phyloP scores from a whole-genome alignment of 2,329 filamentous ascomycete genomes.

The Magnaporthiopsis poae region DNA sequence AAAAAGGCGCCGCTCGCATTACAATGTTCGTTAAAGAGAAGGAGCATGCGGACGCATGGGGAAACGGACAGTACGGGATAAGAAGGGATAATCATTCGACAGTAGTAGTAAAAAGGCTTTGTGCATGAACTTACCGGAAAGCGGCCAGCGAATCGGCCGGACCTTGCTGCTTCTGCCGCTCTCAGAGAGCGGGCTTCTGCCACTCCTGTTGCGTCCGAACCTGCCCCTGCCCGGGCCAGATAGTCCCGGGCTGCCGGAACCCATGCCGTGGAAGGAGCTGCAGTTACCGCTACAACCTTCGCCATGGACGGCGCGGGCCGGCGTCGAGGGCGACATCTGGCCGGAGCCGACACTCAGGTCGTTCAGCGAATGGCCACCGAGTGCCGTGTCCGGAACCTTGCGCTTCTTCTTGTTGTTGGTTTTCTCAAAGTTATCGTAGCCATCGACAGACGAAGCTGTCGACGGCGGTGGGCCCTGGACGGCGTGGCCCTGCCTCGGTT shows the following conservation, averaged over 20 bases:
- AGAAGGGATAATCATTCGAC: neutral
- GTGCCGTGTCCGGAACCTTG: conserved; percentile 72
- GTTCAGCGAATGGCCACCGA: conserved; percentile 32
- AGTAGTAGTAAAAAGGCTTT: neutral
- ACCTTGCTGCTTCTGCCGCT: conserved; percentile 40
- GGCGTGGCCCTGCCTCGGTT: conserved; percentile 27
- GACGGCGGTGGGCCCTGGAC: conserved; percentile 39
- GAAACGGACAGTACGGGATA: neutral
- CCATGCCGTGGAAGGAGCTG: conserved; percentile 29
- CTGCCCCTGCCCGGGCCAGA: conserved; percentile 78
- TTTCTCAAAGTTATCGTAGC: conserved; percentile 95
- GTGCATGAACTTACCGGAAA: conserved; percentile 32
- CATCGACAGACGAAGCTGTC: conserved; percentile 63
- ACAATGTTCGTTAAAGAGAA: neutral
- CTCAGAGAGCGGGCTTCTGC: conserved; percentile 53
- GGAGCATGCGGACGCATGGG: neutral
- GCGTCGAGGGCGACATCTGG: conserved; percentile 6
- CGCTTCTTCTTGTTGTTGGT: conserved; percentile 99
- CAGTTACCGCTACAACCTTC: conserved; percentile 22
- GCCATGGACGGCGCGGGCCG: conserved; percentile 19
- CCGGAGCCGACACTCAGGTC: conserved; percentile 18
- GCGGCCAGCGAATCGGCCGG: conserved; percentile 34
- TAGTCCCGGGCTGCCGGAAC: conserved; percentile 57
- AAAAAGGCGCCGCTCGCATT: neutral
- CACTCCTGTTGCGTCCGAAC: conserved; percentile 58